Conservation (phyloP, 768 basidiomycete species). For the Goffeauzyma gilvescens region DNA sequence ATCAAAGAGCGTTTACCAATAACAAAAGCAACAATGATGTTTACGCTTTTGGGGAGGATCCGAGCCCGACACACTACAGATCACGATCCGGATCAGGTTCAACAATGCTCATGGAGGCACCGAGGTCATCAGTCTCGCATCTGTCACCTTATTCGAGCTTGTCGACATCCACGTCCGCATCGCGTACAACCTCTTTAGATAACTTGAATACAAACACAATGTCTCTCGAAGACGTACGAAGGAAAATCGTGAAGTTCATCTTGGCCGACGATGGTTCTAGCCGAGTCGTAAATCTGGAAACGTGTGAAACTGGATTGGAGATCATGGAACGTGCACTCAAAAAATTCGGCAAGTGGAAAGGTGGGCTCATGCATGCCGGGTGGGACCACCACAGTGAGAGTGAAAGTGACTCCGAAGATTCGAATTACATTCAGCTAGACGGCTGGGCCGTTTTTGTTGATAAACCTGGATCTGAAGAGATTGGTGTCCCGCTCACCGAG, state of each 20-base stretch:
- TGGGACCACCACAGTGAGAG: conserved; percentile 41
- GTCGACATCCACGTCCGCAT: too few relatives aligned
- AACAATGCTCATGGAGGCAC: too few relatives aligned
- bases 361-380: conserved; percentile 3
- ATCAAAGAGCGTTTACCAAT: too few relatives aligned
- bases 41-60: too few relatives aligned
- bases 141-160: too few relatives aligned
- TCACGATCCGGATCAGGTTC: too few relatives aligned
- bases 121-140: too few relatives aligned
- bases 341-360: conserved; percentile 56
- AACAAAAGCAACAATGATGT: too few relatives aligned
- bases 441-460: conserved; percentile 77
- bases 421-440: conserved; percentile 51
- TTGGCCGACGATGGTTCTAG: conserved; percentile 59
- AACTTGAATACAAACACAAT: conserved; percentile 26
- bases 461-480: conserved; percentile 36
- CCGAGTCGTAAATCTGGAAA: conserved; percentile 56
- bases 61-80: too few relatives aligned
- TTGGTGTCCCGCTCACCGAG: conserved; percentile 62
- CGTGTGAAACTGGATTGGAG: conserved; percentile 59
- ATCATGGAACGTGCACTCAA: conserved; percentile 71
- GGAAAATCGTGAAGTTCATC: conserved; percentile 70
- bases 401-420: conserved; percentile 40
- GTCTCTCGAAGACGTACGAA: conserved; percentile 57
- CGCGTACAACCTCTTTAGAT: background rate